A percentile compares a stretch with the other conserved stretches of the same genome.
Conservation (phyloP, 2,329 filamentous ascomycete species). For the Colletotrichum navitas region DNA sequence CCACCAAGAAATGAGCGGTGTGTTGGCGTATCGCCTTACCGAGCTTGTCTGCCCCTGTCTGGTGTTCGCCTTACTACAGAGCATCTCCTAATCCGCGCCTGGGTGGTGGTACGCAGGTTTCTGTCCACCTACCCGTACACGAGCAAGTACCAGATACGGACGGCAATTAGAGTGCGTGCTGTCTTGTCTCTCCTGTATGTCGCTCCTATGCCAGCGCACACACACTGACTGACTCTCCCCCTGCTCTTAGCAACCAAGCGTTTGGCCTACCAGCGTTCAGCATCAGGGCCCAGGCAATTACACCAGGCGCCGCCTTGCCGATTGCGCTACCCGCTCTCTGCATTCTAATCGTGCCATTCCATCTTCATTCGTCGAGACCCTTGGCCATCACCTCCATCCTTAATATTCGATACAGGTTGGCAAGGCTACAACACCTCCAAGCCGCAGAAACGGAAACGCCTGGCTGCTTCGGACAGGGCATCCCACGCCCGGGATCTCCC, state of each 20-base stretch:
- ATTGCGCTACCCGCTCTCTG: slow-evolving; percentile 30
- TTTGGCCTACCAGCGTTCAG: slow-evolving; percentile 27
- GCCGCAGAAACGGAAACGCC: slow-evolving; percentile 34
- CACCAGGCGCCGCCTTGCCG: slow-evolving; percentile 35
- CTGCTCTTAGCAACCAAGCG: slow-evolving; percentile 34
- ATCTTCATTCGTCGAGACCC: slow-evolving; percentile 31
- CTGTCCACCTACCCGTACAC: background rate
- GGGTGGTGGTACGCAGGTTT: slow-evolving; percentile 3
- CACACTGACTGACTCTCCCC: slow-evolving; percentile 18
- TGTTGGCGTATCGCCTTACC: slow-evolving; percentile 39
- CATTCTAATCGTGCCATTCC: slow-evolving; percentile 36
- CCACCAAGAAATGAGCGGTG: slow-evolving; percentile 41
- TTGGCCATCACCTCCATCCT: slow-evolving; percentile 18
- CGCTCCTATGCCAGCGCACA: slow-evolving; percentile 33
- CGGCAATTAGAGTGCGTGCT: slow-evolving; percentile 5
- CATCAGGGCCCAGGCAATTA: slow-evolving; percentile 12
- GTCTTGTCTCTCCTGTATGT: slow-evolving; percentile 35
- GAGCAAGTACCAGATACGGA: background rate
- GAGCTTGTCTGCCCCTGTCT: slow-evolving; percentile 18
- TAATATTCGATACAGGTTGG: slow-evolving; percentile 32
- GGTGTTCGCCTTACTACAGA: slow-evolving; percentile 9
- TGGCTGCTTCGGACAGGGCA: slow-evolving; percentile 31
- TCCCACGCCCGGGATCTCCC: slow-evolving; percentile 33
- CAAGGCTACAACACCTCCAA: slow-evolving; percentile 34
- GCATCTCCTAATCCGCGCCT: slow-evolving; percentile 9